Evolutionary conservation across 352 stramenopile species (phyloP), one percentile per base, ranked within the genome.

Genomic region (Phytopythium oedochilum): DNA sequence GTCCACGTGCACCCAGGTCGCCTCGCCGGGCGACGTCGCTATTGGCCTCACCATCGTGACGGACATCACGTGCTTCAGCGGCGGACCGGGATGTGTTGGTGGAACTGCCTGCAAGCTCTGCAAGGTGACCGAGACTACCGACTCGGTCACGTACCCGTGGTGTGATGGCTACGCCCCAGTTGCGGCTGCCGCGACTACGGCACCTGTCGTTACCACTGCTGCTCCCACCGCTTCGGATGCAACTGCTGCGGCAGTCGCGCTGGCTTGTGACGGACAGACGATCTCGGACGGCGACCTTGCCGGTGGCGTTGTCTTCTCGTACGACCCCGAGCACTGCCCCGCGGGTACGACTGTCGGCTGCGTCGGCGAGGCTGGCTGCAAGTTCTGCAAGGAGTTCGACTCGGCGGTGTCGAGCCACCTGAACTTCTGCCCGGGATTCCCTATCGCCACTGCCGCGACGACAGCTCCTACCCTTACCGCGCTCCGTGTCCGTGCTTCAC

Each of bases 381-480:
- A 64, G 29, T 73, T 68, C 44, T 73, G 66, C 55, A 70, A 68
- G 59, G 59, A 64, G 52, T 73, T 73, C 43, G 47, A 57, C 32
- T 68, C 62, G 5, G 57, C 58, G n/a, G 54, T 59, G 8, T 73
- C 66, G 1, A 55, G 63, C 10, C 57, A 55, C 28, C 53, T 70
- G 14, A 59, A 73, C 23, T 73, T 64, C 38, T 73, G 66, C 32
- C 36, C 62, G 18, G 46, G 47, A 3, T 53, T 44, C 31, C 47
- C 47, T 1, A 36, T 36, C 14, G 15, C 12, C 17, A 17, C 23
- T 14, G 40, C 22, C 12, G 11, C 22, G 17, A 10, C 36, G 36
- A 23, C 36, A 12, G 8, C 20, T 1, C 40, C 20, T 20, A 9
- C 18, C 9, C 18, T n/a, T 26, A 9, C 14, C 2, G 17, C 45